Percentiles rank a stretch among this genome's conserved stretches.
These are phyloP conservation scores for Tubosaeta sp. DNA, from an alignment of 768 basidiomycete species.

Conservation along the genomic window DNA sequence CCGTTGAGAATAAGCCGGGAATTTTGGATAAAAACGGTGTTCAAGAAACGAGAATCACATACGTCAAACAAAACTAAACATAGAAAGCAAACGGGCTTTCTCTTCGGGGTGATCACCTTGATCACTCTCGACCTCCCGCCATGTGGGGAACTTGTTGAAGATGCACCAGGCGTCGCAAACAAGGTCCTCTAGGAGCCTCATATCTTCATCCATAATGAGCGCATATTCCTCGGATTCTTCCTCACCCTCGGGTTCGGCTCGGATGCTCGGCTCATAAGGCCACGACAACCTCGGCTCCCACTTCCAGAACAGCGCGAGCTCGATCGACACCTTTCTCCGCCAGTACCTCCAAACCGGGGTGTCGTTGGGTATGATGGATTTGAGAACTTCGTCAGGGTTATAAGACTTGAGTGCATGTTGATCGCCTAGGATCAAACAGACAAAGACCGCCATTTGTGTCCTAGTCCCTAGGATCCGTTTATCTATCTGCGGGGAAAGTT, in stretches of 20 bases:
- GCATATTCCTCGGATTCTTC: slow-evolving; percentile 7
- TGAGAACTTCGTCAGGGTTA: not conserved
- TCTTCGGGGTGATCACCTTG: too few relatives aligned
- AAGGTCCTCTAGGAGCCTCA: slow-evolving; percentile 11
- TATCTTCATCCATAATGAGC: slow-evolving; percentile 5
- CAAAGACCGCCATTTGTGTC: slow-evolving; percentile 28
- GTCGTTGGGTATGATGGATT: slow-evolving; percentile 24
- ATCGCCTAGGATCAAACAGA: slow-evolving; percentile 17
- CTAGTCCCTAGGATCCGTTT: slow-evolving; percentile 20
- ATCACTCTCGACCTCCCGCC: too few relatives aligned
- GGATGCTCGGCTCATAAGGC: slow-evolving; percentile 13
- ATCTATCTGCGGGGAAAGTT: slow-evolving; percentile 7
- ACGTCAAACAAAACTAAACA: too few relatives aligned
- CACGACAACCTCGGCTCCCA: not conserved
- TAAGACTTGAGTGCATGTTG: not conserved
- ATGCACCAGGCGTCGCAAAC: not conserved
- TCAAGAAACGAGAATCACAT: too few relatives aligned
- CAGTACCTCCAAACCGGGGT: slow-evolving; percentile 27
- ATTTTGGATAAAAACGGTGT: too few relatives aligned
- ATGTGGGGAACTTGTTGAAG: too few relatives aligned
- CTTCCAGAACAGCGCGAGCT: slow-evolving; percentile 13
- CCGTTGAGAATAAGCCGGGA: too few relatives aligned
- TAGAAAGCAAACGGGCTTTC: too few relatives aligned
- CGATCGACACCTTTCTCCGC: slow-evolving; percentile 20
- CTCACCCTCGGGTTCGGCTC: slow-evolving; percentile 3